These are phyloP conservation scores for Aristolochia fimbriata DNA, from an alignment of 164 flowering plant species.

Conservation along the genomic window DNA sequence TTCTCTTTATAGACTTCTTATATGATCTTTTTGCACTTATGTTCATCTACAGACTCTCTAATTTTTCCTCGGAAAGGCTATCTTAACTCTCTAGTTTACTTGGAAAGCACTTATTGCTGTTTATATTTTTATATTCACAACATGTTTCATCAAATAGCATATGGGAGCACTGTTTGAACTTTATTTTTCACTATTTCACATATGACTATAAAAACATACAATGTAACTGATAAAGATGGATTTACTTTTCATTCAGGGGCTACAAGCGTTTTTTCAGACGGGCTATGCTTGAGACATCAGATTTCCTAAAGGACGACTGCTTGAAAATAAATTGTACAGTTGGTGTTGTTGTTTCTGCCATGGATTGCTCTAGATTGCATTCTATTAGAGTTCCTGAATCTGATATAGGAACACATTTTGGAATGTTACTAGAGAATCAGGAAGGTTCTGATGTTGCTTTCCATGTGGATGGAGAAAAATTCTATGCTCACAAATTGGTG, in stretches of 20 bases:
- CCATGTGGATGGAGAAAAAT: conserved; percentile 54
- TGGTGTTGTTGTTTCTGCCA: conserved; percentile 75
- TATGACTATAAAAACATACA: background rate
- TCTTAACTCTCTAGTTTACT: too few species aligned
- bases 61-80: too few species aligned
- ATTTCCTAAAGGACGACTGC: conserved; percentile 81
- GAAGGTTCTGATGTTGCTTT: conserved; percentile 77
- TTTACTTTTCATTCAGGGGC: conserved; percentile 40
- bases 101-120: too few species aligned
- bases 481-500: conserved; percentile 83
- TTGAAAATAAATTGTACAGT: conserved; percentile 69
- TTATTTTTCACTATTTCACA: background rate
- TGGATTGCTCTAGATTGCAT: conserved; percentile 42
- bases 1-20: too few species aligned
- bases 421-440: conserved; percentile 57
- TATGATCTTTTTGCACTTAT: too few species aligned
- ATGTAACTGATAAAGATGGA: background rate
- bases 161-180: too few species aligned
- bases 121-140: too few species aligned
- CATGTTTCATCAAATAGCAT: too few species aligned
- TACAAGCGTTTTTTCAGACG: conserved; percentile 85
- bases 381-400: conserved; percentile 61
- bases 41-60: too few species aligned
- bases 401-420: conserved; percentile 71
- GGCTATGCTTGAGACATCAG: conserved; percentile 69